Percentiles rank a stretch among this genome's conserved stretches.
Conservation (phyloP, 768 basidiomycete genomes). For the Atractiella rhizophila region DNA sequence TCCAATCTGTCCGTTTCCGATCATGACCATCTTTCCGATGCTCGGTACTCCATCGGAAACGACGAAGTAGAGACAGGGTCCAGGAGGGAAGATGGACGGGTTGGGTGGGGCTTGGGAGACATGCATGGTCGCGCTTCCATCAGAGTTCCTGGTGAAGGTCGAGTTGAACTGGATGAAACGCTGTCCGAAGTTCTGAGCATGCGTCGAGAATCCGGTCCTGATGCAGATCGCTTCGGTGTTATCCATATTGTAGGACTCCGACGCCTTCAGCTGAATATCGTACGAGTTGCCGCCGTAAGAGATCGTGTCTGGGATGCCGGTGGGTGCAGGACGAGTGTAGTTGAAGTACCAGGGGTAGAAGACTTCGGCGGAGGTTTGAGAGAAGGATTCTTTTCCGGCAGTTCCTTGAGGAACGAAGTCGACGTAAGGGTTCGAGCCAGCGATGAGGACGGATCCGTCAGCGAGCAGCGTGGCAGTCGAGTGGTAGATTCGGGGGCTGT, state of each 20-base stretch:
- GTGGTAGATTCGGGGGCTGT: conserved; percentile 57
- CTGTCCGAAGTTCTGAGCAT: conserved; percentile 35
- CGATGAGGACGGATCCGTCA: conserved; percentile 52
- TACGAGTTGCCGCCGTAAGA: conserved; percentile 56
- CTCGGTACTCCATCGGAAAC: conserved; percentile 58
- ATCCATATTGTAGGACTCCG: conserved; percentile 36
- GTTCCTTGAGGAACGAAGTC: too few species aligned
- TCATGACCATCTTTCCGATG: conserved; percentile 44
- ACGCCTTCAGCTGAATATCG: conserved; percentile 29
- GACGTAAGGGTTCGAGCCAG: conserved; percentile 70
- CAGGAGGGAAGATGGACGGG: conserved; percentile 58
- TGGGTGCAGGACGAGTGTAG: conserved; percentile 35
- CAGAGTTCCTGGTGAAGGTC: conserved; percentile 47
- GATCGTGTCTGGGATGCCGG: conserved; percentile 41
- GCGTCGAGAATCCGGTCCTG: conserved; percentile 34
- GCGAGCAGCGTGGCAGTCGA: conserved; percentile 64
- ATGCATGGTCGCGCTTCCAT: conserved; percentile 48
- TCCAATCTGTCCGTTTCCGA: conserved; percentile 51
- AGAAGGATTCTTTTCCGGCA: too few species aligned
- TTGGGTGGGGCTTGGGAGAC: conserved; percentile 56
- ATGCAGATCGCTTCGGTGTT: conserved; percentile 41
- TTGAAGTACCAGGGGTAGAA: conserved; percentile 73
- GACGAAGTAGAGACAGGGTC: conserved; percentile 52
- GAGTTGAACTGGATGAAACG: conserved; percentile 54
- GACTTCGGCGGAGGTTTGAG: conserved; percentile 26